Evolutionary conservation across 2,329 filamentous ascomycete species (phyloP), one percentile per base, ranked within the genome.

Genomic region (Colletotrichum noveboracense): DNA sequence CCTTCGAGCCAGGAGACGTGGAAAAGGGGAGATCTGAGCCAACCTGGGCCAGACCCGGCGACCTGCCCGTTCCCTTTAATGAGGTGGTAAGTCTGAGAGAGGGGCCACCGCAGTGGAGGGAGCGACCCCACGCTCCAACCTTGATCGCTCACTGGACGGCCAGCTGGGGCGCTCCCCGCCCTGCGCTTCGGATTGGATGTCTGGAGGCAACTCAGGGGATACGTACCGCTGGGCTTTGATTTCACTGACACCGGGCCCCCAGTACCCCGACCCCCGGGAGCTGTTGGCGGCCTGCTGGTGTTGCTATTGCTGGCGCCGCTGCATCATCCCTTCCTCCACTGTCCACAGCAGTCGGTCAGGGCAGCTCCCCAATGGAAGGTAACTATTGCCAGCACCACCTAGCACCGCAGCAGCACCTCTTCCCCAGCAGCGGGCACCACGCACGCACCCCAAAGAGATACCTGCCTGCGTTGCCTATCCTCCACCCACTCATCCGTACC

Each of bases 281-380:
- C 60, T 61, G 60, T 71, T 61, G 66, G 66, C 34, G 38, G 16
- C 64, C 71, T 56, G 48, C 36, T n/a, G 30, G 21, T 48, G 62
- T 24, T 48, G 62, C 62, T 65, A 48, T 34, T 65, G 24, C 62
- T 48, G 62, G 62, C 34, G 26, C 55, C 38, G 70, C 55, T 30
- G 70, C 68, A 64, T 70, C 68, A 62, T 73, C 66, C 71, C 66
- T 70, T 70, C 65, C 36, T 34, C 38, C 32, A 68, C 55, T 24
- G 48, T 34, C 24, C 24, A 64, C 21, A 38, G 34, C 30, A 64
- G 21, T 48, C 28, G 56, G 69, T 62, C 36, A 36, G 52, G 26
- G n/a, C 43, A 64, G 60, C 43, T 28, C n/a, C 13, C 18, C 18
- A 18, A 13, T 34, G 32, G 32, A 34, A 43, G 36, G 36, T 38